Evolutionary conservation across 2,329 filamentous ascomycete species (phyloP).

Genomic region (Cladophialophora bantiana): DNA sequence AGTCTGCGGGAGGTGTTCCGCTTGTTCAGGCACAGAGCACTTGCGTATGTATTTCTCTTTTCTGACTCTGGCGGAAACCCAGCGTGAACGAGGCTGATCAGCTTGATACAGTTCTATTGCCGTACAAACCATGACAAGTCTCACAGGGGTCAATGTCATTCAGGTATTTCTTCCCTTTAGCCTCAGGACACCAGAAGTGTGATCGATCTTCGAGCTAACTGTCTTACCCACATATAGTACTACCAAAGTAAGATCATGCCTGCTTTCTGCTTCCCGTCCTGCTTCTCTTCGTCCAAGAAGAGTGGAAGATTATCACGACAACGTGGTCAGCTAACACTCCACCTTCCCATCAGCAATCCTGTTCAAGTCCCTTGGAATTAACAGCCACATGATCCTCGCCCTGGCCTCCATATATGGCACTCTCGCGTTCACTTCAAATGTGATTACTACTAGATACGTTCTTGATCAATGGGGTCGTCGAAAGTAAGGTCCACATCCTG

Average conservation of each 20-base stretch:
- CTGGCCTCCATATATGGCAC: slow-evolving; percentile 89
- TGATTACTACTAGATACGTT: slow-evolving; percentile 60
- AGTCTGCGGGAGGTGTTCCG: slow-evolving; percentile 63
- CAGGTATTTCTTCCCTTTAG: slow-evolving; percentile 54
- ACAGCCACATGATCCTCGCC: slow-evolving; percentile 57
- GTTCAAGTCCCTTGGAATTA: slow-evolving; percentile 67
- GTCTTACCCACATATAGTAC: slow-evolving; percentile 52
- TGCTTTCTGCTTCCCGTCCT: slow-evolving; percentile 48
- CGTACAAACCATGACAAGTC: slow-evolving; percentile 80
- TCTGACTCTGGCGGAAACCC: not conserved
- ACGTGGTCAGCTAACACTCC: not conserved
- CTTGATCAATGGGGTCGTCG: slow-evolving; percentile 66
- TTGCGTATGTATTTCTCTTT: slow-evolving; percentile 49
- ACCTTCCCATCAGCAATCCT: slow-evolving; percentile 67
- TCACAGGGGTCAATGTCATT: slow-evolving; percentile 91
- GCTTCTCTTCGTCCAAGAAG: not conserved
- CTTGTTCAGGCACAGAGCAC: slow-evolving; percentile 71
- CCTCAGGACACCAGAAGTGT: too few species aligned
- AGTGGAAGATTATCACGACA: not conserved
- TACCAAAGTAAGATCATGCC: slow-evolving; percentile 62
- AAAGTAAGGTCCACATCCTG: slow-evolving; percentile 44
- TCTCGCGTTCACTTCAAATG: slow-evolving; percentile 86
- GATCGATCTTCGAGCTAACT: not conserved
- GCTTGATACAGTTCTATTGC: slow-evolving; percentile 60
- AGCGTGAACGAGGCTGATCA: slow-evolving; percentile 47